Base-by-base conservation (phyloP, 768 basidiomycete species). In the Boletus insuetus region DNA sequence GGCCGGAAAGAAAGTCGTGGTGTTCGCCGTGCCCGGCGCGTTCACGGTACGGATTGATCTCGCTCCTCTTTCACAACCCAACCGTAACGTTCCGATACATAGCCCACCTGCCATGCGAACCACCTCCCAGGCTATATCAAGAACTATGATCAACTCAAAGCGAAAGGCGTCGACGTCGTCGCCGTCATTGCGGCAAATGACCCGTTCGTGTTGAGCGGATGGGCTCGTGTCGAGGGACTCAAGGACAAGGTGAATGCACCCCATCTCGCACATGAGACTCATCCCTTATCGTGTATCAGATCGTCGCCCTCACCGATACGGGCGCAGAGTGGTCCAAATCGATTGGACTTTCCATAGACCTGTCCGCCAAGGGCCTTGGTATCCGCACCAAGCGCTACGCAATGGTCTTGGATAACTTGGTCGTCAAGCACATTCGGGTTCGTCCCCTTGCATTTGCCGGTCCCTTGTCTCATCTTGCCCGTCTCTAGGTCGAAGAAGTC, bases 1-100 rank as follows among this genome's bases (percentile, higher is more conserved):
- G 87, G 86, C 85, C 69, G 85, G 84, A 65, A 92, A 92, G 77
- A 89, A 87, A 68, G 87, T 92, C 49, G 86, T 91, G 37, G 65
- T 91, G 49, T 79, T 92, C 68, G 76, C 87, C 53, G 87, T 91
- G 34, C 90, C 89, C 17, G 90, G 90, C 44, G 87, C 89, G 16
- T 90, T 91, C 75, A 89, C 89, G 16, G 89, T 89, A 58, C 56
- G 84, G 56, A 12, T 31, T 6, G 44, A 53, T 51, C 44, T 49
- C 32, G 8, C 39, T 11, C 14, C 37, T 4, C 19, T 24, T 20
- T 5, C 40, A 13, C 42, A 6, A 14, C 52, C 54, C 26, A 40
- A 5, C 3, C 20, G 1, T n/a, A 35, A 35, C 12, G 14, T 35
- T 13, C 12, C 24, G n/a, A 39, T 38, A n/a, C n/a, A n/a, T n/a